phyloP scores from a whole-genome alignment of 805 yeast genomes.

The Ogataea ganodermae region DNA sequence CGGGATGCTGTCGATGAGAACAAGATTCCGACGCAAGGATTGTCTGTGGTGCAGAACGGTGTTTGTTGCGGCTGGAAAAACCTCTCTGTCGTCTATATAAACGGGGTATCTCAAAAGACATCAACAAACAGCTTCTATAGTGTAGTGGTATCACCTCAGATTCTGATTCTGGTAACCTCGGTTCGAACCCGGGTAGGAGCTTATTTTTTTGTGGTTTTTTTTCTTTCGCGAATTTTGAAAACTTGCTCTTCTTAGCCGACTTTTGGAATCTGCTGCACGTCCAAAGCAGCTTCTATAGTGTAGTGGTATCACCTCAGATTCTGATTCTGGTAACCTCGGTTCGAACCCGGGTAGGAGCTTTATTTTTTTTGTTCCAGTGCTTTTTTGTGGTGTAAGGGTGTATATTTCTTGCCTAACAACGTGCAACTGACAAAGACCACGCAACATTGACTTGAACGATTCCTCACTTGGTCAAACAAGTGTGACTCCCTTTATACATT shows the following conservation, averaged over 20 bases:
- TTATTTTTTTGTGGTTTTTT: constrained; percentile 1
- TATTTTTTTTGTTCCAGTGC: constrained; percentile 12
- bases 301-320: constrained; percentile 40
- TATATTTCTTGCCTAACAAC: background rate
- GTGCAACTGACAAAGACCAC: too few species aligned
- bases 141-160: constrained; percentile 41
- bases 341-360: constrained; percentile 41
- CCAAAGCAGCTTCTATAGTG: constrained; percentile 30
- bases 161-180: constrained; percentile 40
- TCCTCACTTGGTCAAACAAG: too few species aligned
- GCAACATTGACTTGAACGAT: too few species aligned
- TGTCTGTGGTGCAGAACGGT: background rate
- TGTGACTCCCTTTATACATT: too few species aligned
- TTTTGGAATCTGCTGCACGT: background rate
- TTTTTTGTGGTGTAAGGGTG: constrained; percentile 1
- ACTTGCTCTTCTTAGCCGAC: too few species aligned
- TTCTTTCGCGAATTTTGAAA: too few species aligned
- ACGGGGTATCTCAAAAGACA: too few species aligned
- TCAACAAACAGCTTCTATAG: constrained; percentile 28
- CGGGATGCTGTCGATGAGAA: too few species aligned
- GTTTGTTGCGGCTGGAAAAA: too few species aligned
- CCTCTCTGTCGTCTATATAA: too few species aligned
- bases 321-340: constrained; percentile 41
- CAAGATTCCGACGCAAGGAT: background rate
- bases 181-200: constrained; percentile 42